Conservation (phyloP, 169 alveolate genomes). For the Plasmodium falciparum region DNA sequence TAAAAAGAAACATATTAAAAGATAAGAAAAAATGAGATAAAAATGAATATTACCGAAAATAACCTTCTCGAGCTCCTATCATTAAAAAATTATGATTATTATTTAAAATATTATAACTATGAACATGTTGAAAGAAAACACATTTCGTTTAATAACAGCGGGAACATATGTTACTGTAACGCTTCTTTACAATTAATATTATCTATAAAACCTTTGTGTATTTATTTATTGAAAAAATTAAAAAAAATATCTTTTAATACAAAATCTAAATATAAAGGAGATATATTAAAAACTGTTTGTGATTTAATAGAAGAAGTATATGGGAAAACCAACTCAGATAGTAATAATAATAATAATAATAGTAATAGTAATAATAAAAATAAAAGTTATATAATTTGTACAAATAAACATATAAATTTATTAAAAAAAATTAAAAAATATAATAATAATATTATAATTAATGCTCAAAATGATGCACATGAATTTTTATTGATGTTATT, state of each 20-base stretch:
- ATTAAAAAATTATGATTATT: conserved; percentile 54
- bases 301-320: conserved; percentile 52
- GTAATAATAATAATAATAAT: no score
- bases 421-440: conserved; percentile 61
- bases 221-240: conserved; percentile 41
- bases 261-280: conserved; percentile 70
- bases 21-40: conserved; percentile 48
- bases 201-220: conserved; percentile 69
- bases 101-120: conserved; percentile 37
- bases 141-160: conserved; percentile 44
- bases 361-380: no score
- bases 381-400: conserved; percentile 15
- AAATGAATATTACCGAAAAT: conserved; percentile 49
- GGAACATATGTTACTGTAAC: conserved; percentile 72
- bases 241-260: conserved; percentile 24
- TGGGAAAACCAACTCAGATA: not conserved
- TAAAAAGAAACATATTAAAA: no score
- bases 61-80: conserved; percentile 18
- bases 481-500: conserved; percentile 54
- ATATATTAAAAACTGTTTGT: conserved; percentile 40
- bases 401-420: conserved; percentile 63
- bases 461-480: conserved; percentile 76
- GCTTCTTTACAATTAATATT: conserved; percentile 61
- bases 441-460: conserved; percentile 40
- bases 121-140: conserved; percentile 37